These are phyloP conservation scores for Tetramitus jugosus DNA, from an alignment of 208 protist species.

Conservation along the genomic window DNA sequence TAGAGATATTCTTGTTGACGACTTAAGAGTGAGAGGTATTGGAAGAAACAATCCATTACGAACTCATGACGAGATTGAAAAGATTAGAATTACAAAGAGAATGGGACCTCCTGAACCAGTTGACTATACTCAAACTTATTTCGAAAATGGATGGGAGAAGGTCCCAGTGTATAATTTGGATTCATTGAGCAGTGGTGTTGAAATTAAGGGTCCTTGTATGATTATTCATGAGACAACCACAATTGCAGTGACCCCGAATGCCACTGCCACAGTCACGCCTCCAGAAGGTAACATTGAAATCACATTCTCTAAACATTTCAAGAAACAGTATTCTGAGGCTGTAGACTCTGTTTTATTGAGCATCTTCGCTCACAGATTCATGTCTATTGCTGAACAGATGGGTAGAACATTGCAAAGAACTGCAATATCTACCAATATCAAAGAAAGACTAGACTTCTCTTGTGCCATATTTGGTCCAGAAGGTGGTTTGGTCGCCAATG, in stretches of 20 bases:
- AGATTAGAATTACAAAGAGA: constrained; percentile 42
- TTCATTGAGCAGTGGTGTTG: constrained; percentile 20
- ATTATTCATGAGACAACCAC: constrained; percentile 77
- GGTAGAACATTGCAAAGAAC: constrained; percentile 84
- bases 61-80: too few relatives aligned
- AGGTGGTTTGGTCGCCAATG: constrained; percentile 86
- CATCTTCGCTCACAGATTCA: constrained; percentile 88
- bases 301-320: constrained; percentile 41
- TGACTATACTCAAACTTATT: constrained; percentile 36
- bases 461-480: constrained; percentile 72
- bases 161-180: constrained; percentile 56
- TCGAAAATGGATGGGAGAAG: constrained; percentile 44
- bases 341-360: constrained; percentile 76
- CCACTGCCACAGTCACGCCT: constrained; percentile 61
- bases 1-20: constrained; percentile 75
- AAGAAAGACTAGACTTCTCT: constrained; percentile 79
- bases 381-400: constrained; percentile 95
- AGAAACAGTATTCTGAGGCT: constrained; percentile 35
- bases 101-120: constrained; percentile 29
- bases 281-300: constrained; percentile 64
- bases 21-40: constrained; percentile 69
- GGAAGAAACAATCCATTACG: constrained; percentile 35
- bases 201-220: constrained; percentile 67
- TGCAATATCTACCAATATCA: constrained; percentile 89
- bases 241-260: constrained; percentile 71